Base-by-base conservation (phyloP, 495 filamentous ascomycete species). In the Durotheca rogersii region DNA sequence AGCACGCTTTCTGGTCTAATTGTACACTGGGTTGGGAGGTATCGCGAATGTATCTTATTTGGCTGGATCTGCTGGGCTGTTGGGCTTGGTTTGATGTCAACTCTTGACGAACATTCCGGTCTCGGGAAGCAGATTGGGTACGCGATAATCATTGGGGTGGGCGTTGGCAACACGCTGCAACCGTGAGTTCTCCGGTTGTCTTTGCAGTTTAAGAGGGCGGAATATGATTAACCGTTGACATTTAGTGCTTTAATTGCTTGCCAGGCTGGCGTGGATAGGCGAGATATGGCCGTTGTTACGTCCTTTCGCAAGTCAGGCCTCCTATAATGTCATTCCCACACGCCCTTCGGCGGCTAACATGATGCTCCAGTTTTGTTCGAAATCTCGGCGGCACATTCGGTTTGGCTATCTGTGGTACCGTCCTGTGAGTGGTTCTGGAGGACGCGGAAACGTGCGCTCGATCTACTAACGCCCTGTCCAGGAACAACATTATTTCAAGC, bases 241-340 rank as follows among this genome's bases (percentile, higher is more conserved):
- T 47, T 14, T 16, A 68, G 65, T 25, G 51, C 74, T 16, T 67
- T 80, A 0, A 76, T 80, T 25, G 76, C 76, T 7, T 65, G 78
- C 11, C 76, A 80, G 58, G 76, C 76, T 4, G 75, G 76, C 1
- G 76, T 79, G 16, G 71, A 72, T 15, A 63, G 76, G 56, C 62
- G 69, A 18, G 75, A 81, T 21, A 81, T 79, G 76, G 78, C 78
- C 12, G 73, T 80, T 6, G 72, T 79, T 10, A 81, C 78, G 4
- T 67, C 72, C 4, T 77, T 76, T 47, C 65, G 77, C 23, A 81
- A 79, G 77, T 79, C 60, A 45, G 71, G 53, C 16, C 16, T 6
- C 7, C 14, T 15, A 7, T 11, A 31, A 6, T 16, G 10, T 33
- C 33, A 11, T 15, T 6, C n/a, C 23, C 27, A 19, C 16, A 38